Evolutionary conservation across 805 yeast species (phyloP), one percentile per base, ranked within the genome.

Genomic region (Cyberlindnera meyerae): DNA sequence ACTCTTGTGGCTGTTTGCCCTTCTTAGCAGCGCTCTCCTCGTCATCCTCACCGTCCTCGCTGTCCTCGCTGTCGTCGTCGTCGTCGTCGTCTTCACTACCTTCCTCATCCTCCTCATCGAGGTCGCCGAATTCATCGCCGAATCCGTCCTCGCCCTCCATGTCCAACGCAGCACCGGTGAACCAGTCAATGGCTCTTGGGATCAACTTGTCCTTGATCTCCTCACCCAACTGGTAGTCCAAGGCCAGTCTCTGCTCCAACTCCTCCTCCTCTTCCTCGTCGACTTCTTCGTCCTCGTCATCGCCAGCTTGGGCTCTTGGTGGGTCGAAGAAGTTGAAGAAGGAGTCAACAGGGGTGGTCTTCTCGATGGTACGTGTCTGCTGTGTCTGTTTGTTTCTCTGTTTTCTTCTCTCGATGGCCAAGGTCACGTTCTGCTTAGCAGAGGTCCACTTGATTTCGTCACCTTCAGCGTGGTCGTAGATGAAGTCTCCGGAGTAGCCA

Each of bases 121-220:
- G 65, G 17, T 54, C 66, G 20, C 48, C 65, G 12, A 51, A 66
- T 9, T 55, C 65, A 11, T 72, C 83, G 29, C 71, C 82, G n/a
- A 34, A 34, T 18, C 13, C 31, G 4, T 74, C 86, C 3, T 71
- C 81, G 13, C 74, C 85, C 8, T 72, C 87, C 11, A 74, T 76
- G 39, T 84, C 95, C 41, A 90, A 73, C 17, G 98, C 98, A 48
- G 87, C 87, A 32, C 98, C 98, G 8, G 98, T 90, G 62, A 88
- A 93, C 97, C 98, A 93, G 61, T 90, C 97, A 54, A 93, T 75
- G 35, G 97, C 97, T 58, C 96, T 79, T 45, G 97, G 97, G 45
- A 93, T 81, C 58, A 93, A 74, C 62, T 93, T 84, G 62, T 93
- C 97, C 70, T 93, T 93, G 60, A 93, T 77, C 55, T 89, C 89